Evolutionary conservation across 345 rosid species (phyloP), one percentile per base, ranked within the genome.

Genomic region (Aethionema arabicum): DNA sequence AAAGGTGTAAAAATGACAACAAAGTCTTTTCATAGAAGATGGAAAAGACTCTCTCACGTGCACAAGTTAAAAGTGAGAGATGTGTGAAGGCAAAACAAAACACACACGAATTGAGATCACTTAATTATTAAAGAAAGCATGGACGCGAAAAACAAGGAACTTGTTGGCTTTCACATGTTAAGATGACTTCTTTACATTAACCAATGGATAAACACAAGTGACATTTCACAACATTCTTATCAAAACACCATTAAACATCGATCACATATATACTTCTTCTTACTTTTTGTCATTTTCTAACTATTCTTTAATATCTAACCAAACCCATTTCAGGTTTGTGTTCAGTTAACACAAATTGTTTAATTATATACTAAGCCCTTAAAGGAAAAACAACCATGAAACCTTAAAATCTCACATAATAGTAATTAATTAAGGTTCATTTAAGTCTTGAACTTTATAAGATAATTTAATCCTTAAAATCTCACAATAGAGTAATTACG

Each of bases 81-180:
- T n/a, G n/a, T n/a, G n/a, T n/a, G n/a, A n/a, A n/a, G n/a, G n/a
- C n/a, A n/a, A n/a, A n/a, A n/a, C n/a, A n/a, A n/a, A n/a, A n/a
- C n/a, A n/a, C n/a, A n/a, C n/a, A n/a, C n/a, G n/a, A n/a, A n/a
- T n/a, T n/a, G n/a, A 41, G 64, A 63, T 56, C 65, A 40, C 5
- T 38, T 40, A 35, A 36, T 46, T 21, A 62, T 33, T 33, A 5
- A 55, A 56, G 40, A n/a, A 69, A 42, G 3, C 64, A 50, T 63
- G 29, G 59, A 63, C 74, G 46, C 65, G 64, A 63, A 56, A 64
- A 63, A 41, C 59, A 50, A 63, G 59, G 40, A 61, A 7, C 38
- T 50, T 47, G 51, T 63, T 47, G 37, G 67, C 50, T 62, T 69
- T 12, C 38, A 62, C 74, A 69, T 41, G 45, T 21, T 21, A 62